These are phyloP conservation scores for Graphilbum fragrans DNA, from an alignment of 2,329 filamentous ascomycete genomes.

Conservation along the genomic window DNA sequence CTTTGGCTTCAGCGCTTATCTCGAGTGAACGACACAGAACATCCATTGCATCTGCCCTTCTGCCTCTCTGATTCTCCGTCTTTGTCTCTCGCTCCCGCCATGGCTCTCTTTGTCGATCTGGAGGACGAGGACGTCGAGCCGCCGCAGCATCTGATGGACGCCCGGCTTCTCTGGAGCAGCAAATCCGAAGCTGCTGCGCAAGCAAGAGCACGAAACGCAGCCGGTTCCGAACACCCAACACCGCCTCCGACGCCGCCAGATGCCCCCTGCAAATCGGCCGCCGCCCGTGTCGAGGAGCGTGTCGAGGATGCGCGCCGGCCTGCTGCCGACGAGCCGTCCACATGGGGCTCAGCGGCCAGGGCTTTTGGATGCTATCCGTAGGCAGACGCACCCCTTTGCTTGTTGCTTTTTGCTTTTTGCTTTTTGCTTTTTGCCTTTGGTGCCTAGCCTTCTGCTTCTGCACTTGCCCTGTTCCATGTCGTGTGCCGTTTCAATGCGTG, in stretches of 20 bases:
- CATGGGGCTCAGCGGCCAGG: slow-evolving; percentile 46
- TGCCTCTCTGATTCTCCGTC: not conserved
- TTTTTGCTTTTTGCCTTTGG: not conserved
- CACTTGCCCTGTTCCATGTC: slow-evolving; percentile 9
- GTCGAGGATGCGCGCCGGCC: slow-evolving; percentile 12
- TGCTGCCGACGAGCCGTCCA: slow-evolving; percentile 30
- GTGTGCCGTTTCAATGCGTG: not conserved
- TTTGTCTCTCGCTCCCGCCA: slow-evolving; percentile 5
- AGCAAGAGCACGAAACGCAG: not conserved
- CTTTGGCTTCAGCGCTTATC: not conserved
- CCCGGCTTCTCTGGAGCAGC: slow-evolving; percentile 13
- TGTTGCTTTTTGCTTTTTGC: slow-evolving; percentile 4
- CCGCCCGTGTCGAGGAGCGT: no score
- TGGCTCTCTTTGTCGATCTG: slow-evolving; percentile 21
- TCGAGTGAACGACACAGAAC: no score
- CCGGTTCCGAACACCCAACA: slow-evolving; percentile 1
- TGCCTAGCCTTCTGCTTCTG: not conserved
- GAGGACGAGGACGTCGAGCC: slow-evolving; percentile 18
- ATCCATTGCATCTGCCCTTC: not conserved
- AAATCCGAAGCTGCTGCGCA: not conserved
- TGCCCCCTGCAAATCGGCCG: not conserved
- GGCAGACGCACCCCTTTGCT: slow-evolving; percentile 27
- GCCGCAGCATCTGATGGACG: slow-evolving; percentile 12
- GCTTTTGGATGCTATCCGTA: slow-evolving; percentile 59
- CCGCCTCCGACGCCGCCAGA: slow-evolving; percentile 5